A percentile compares a stretch with the other conserved stretches of the same genome.
Evolutionary conservation across 2,329 filamentous ascomycete species (phyloP).

Genomic region (Colletotrichum caudatum): DNA sequence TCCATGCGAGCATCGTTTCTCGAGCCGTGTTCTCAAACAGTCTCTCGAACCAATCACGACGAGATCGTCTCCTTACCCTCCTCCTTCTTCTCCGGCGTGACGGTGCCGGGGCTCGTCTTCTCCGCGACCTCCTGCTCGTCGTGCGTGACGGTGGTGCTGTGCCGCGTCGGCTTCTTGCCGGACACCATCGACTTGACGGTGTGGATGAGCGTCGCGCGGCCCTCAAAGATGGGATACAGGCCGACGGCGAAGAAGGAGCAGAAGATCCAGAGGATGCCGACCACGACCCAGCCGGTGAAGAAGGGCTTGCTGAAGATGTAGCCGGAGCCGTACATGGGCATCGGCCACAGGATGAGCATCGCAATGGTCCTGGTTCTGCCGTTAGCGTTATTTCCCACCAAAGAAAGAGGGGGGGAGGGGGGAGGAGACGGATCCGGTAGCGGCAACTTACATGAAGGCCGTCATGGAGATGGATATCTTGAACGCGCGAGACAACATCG

Average conservation of each 20-base stretch:
- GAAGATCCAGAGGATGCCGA: conserved; percentile 86
- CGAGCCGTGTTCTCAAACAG: neutral
- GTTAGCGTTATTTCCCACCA: neutral
- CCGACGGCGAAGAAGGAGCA: conserved; percentile 79
- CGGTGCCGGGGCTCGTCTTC: conserved; percentile 30
- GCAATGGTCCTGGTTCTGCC: conserved; percentile 64
- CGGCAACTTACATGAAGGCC: conserved; percentile 53
- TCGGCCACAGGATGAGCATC: conserved; percentile 87
- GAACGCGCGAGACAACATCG: conserved; percentile 65
- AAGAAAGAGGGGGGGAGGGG: no score
- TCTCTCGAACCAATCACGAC: neutral
- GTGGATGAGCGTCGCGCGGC: conserved; percentile 72
- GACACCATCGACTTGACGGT: conserved; percentile 71
- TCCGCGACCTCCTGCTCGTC: conserved; percentile 38
- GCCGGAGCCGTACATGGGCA: conserved; percentile 86
- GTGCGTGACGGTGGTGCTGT: conserved; percentile 33
- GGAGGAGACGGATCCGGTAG: conserved; percentile 48
- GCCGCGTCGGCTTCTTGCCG: conserved; percentile 51
- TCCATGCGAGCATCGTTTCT: no score
- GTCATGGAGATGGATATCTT: conserved; percentile 64
- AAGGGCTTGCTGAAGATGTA: conserved; percentile 88
- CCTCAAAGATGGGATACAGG: conserved; percentile 85
- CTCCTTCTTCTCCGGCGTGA: conserved; percentile 36
- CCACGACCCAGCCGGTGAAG: conserved; percentile 84
- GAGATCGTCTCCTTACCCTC: conserved; percentile 27